Percentiles rank a stretch among this genome's conserved stretches.
Conservation (phyloP, 2,329 filamentous ascomycete species). For the Coniochaeta prunicola region DNA sequence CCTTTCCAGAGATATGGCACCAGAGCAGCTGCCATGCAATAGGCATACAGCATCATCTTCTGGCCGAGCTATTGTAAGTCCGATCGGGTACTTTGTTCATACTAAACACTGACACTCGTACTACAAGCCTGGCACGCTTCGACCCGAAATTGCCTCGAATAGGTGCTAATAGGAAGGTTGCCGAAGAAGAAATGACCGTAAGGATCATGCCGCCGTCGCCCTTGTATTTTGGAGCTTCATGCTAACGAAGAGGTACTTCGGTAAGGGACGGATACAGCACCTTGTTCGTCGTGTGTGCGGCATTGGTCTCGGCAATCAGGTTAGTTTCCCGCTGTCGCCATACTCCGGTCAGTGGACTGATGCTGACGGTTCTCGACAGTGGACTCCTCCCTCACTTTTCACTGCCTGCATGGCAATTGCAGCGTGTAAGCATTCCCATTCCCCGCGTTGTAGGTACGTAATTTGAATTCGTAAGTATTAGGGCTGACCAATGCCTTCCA, state of each 20-base stretch:
- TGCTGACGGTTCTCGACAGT: too few species aligned
- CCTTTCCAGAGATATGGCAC: slow-evolving; percentile 53
- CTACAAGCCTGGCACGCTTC: slow-evolving; percentile 45
- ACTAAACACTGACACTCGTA: too few species aligned
- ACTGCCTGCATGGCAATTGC: slow-evolving; percentile 49
- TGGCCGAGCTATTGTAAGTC: slow-evolving; percentile 52
- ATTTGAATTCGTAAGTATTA: not conserved
- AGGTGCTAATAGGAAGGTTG: slow-evolving; percentile 30
- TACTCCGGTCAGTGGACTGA: too few species aligned
- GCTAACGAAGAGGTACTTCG: not conserved
- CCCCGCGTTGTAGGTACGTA: not conserved
- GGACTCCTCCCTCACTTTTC: slow-evolving; percentile 48
- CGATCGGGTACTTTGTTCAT: too few species aligned
- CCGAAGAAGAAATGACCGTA: slow-evolving; percentile 33
- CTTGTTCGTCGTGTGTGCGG: slow-evolving; percentile 49
- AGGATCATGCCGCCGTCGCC: not conserved
- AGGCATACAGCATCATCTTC: slow-evolving; percentile 52
- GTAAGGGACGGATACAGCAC: slow-evolving; percentile 32
- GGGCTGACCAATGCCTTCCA: not conserved
- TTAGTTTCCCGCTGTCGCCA: too few species aligned
- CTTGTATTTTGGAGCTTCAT: not conserved
- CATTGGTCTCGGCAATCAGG: slow-evolving; percentile 50
- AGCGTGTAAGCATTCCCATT: slow-evolving; percentile 32
- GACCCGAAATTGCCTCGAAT: slow-evolving; percentile 46
- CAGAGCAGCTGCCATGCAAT: slow-evolving; percentile 49